A percentile compares a stretch with the other conserved stretches of the same genome.
phyloP scores from a whole-genome alignment of 768 basidiomycete genomes.

The Panellus pusillus region DNA sequence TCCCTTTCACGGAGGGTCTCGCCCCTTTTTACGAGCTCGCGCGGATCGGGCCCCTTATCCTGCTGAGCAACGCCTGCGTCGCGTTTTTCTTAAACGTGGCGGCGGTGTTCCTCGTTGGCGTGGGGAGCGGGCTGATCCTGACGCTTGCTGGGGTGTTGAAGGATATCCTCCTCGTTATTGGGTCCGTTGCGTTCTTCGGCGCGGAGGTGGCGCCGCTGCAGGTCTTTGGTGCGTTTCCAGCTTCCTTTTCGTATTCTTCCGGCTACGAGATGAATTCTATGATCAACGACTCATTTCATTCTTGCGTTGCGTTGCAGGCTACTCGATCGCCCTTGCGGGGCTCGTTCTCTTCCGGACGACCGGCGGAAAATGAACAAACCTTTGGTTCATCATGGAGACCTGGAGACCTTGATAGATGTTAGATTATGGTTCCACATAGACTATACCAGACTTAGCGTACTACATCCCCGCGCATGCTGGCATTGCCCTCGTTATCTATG shows the following conservation, averaged over 20 bases:
- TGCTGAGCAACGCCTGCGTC: constrained; percentile 80
- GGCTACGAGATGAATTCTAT: constrained; percentile 4
- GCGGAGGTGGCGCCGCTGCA: constrained; percentile 81
- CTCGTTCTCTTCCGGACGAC: constrained; percentile 84
- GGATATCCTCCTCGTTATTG: constrained; percentile 94
- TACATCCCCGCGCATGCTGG: too few relatives aligned
- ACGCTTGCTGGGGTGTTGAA: constrained; percentile 95
- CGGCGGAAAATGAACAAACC: constrained; percentile 49
- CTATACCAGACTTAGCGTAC: too few relatives aligned
- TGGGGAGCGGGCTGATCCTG: constrained; percentile 84
- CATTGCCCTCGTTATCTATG: too few relatives aligned
- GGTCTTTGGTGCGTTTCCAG: constrained; percentile 59
- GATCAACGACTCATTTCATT: not conserved
- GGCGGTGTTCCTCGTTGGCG: constrained; percentile 90
- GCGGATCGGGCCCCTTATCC: constrained; percentile 64
- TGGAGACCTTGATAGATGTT: too few relatives aligned
- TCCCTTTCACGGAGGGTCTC: constrained; percentile 92
- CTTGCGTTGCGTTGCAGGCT: constrained; percentile 47
- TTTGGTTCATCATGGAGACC: too few relatives aligned
- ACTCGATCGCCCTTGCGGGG: constrained; percentile 83
- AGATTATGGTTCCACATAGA: too few relatives aligned
- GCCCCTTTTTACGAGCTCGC: constrained; percentile 78
- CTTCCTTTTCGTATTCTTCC: not conserved
- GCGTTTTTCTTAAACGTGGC: constrained; percentile 92
- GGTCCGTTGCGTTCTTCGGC: constrained; percentile 86